These are phyloP conservation scores for Phytophthora sp. DNA, from an alignment of 352 stramenopile genomes.

Conservation along the genomic window DNA sequence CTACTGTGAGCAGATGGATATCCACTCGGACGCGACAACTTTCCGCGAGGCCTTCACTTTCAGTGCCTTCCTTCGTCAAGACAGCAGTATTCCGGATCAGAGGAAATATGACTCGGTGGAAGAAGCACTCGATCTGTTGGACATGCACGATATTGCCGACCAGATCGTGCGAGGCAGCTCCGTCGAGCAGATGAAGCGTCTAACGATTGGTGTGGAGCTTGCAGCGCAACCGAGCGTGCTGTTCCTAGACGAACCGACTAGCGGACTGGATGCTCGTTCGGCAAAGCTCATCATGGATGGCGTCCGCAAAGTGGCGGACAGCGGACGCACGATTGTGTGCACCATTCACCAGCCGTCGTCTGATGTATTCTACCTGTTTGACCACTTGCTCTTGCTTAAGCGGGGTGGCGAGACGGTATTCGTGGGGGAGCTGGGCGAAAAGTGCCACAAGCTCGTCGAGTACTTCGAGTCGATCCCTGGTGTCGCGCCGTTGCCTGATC, in stretches of 20 bases:
- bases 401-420: slow-evolving; percentile 51
- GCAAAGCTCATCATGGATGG: slow-evolving; percentile 83
- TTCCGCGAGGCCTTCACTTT: slow-evolving; percentile 89
- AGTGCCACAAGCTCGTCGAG: slow-evolving; percentile 32
- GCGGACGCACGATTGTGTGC: slow-evolving; percentile 78
- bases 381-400: slow-evolving; percentile 79
- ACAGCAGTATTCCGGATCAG: slow-evolving; percentile 28
- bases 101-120: slow-evolving; percentile 46
- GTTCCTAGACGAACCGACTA: slow-evolving; percentile 81
- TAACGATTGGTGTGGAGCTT: slow-evolving; percentile 65
- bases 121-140: slow-evolving; percentile 40
- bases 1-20: slow-evolving; percentile 85
- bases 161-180: slow-evolving; percentile 49
- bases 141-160: slow-evolving; percentile 90
- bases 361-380: slow-evolving; percentile 87
- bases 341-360: slow-evolving; percentile 93
- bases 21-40: slow-evolving; percentile 81
- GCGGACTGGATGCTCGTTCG: slow-evolving; percentile 77
- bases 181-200: slow-evolving; percentile 54
- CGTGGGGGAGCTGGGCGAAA: slow-evolving; percentile 36
- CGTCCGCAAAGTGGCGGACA: slow-evolving; percentile 76
- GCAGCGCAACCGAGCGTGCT: slow-evolving; percentile 79
- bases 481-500: slow-evolving; percentile 40
- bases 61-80: slow-evolving; percentile 77
- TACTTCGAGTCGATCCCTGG: slow-evolving; percentile 34